Evolutionary conservation across 2,329 filamentous ascomycete species (phyloP).

Genomic region (Alternaria ethzedia): DNA sequence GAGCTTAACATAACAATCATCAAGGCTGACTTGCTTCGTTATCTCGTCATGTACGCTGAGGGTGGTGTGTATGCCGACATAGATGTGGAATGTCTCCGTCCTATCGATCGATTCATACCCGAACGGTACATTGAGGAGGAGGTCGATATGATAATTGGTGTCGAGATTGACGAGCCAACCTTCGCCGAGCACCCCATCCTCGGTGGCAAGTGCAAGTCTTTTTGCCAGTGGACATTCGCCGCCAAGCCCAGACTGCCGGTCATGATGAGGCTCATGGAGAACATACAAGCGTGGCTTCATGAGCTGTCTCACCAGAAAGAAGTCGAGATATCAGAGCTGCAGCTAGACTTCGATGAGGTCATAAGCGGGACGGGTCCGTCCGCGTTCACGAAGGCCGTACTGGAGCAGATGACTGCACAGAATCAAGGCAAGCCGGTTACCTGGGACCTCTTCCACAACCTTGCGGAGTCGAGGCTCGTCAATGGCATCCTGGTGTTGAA

Average conservation of each 20-base stretch:
- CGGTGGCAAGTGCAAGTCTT: slow-evolving; percentile 71
- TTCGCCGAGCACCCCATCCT: slow-evolving; percentile 69
- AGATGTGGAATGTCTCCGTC: slow-evolving; percentile 63
- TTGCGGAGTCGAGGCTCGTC: slow-evolving; percentile 70
- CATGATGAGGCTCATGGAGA: slow-evolving; percentile 71
- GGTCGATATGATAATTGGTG: slow-evolving; percentile 73
- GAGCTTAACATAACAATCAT: slow-evolving; percentile 63
- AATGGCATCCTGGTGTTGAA: slow-evolving; percentile 70
- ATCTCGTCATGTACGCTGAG: slow-evolving; percentile 71
- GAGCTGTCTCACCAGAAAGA: slow-evolving; percentile 65
- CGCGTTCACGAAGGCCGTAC: slow-evolving; percentile 70
- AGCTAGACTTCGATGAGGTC: slow-evolving; percentile 74
- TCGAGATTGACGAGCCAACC: slow-evolving; percentile 74
- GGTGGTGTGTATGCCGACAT: slow-evolving; percentile 68
- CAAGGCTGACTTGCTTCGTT: slow-evolving; percentile 70
- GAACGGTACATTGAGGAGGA: slow-evolving; percentile 67
- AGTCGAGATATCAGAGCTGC: slow-evolving; percentile 65
- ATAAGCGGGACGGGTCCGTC: slow-evolving; percentile 76
- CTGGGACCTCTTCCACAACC: slow-evolving; percentile 70
- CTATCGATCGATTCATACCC: slow-evolving; percentile 65
- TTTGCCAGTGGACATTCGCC: slow-evolving; percentile 80
- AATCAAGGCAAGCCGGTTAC: slow-evolving; percentile 56
- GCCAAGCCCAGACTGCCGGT: slow-evolving; percentile 70
- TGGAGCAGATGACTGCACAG: slow-evolving; percentile 66
- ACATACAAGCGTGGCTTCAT: slow-evolving; percentile 71